phyloP scores from a whole-genome alignment of 1,284 basidiomycete genomes.

The Cutaneotrichosporon cavernicola region DNA sequence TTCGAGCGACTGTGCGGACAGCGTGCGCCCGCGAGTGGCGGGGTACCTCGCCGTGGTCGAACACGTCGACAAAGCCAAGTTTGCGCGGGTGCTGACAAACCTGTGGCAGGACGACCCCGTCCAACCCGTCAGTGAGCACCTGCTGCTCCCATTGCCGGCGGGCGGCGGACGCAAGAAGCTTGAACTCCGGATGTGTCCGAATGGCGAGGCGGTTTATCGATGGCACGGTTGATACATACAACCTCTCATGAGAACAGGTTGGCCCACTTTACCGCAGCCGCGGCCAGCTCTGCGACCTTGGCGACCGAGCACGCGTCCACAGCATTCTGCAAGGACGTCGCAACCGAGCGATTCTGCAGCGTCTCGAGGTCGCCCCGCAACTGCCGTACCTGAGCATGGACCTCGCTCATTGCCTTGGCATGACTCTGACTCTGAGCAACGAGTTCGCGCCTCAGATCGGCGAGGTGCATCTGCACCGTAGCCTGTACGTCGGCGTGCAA shows the following conservation, averaged over 20 bases:
- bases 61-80: neutral
- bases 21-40: neutral
- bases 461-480: slow-evolving; percentile 8
- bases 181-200: no score
- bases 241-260: neutral
- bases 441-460: slow-evolving; percentile 7
- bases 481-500: slow-evolving; percentile 8
- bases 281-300: slow-evolving; percentile 6
- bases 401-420: neutral
- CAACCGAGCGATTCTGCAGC: slow-evolving; percentile 6
- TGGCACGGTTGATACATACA: neutral
- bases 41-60: no score
- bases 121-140: no score
- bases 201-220: no score
- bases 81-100: no score
- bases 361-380: slow-evolving; percentile 3
- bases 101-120: no score
- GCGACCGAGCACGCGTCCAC: slow-evolving; percentile 10
- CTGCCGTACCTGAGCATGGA: neutral
- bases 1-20: neutral
- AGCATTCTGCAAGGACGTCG: slow-evolving; percentile 7
- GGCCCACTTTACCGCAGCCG: slow-evolving; percentile 6
- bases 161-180: no score
- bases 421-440: slow-evolving; percentile 4
- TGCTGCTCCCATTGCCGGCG: no score